phyloP scores from a whole-genome alignment of 1,139 yeast species.

The Hyphopichia burtonii region DNA sequence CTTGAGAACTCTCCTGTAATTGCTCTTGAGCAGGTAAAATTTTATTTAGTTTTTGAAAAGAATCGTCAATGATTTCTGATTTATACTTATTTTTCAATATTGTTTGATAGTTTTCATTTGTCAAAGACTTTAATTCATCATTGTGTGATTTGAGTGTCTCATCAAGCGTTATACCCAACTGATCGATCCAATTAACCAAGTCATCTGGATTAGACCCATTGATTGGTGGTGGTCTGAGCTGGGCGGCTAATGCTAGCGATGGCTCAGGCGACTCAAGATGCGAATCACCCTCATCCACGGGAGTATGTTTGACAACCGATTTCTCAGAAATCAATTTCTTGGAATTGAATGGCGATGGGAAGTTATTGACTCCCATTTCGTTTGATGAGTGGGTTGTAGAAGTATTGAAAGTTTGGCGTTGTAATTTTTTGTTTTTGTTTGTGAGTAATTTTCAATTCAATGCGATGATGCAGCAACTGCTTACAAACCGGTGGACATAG shows the following conservation, averaged over 20 bases:
- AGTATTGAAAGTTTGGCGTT: neutral
- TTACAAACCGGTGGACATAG: no score
- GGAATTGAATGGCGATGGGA: slow-evolving; percentile 4
- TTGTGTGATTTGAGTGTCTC: slow-evolving; percentile 37
- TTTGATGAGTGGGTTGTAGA: neutral
- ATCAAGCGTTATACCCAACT: slow-evolving; percentile 43
- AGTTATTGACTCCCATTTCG: slow-evolving; percentile 2
- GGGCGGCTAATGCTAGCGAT: neutral
- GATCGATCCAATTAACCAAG: slow-evolving; percentile 52
- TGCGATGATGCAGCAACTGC: no score
- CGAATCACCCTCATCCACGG: no score
- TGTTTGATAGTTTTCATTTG: slow-evolving; percentile 26
- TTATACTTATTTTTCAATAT: slow-evolving; percentile 24
- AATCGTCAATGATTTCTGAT: slow-evolving; percentile 34
- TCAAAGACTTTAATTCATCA: slow-evolving; percentile 27
- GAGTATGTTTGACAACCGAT: neutral
- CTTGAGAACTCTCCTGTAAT: neutral
- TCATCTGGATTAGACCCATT: slow-evolving; percentile 25
- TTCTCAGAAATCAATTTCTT: neutral
- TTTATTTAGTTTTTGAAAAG: slow-evolving; percentile 18
- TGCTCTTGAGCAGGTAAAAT: neutral
- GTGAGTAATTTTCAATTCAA: no score
- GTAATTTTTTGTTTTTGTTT: neutral
- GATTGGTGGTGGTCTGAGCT: neutral
- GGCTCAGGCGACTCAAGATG: no score